A percentile compares a stretch with the other conserved stretches of the same genome.
Conservation (phyloP, 306 rosid species). For the Corylus avellana region DNA sequence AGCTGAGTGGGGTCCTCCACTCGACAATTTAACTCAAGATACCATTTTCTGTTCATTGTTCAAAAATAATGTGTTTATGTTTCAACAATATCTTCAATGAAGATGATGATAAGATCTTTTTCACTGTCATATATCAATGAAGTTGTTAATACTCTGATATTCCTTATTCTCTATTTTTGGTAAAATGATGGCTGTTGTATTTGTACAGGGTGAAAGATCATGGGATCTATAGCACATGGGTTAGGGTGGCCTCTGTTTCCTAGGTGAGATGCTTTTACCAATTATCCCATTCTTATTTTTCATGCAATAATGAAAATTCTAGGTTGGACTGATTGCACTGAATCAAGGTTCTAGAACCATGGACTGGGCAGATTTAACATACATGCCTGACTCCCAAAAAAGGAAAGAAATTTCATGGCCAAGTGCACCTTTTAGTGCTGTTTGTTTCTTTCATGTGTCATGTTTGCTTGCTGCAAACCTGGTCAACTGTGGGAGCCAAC, state of each 20-base stretch:
- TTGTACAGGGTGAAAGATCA: slow-evolving; percentile 66
- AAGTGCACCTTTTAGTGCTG: background rate
- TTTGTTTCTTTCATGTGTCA: background rate
- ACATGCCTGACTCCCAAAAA: background rate
- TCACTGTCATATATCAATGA: background rate
- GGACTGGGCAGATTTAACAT: background rate
- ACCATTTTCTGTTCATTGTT: background rate
- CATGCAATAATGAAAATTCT: background rate
- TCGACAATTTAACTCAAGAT: slow-evolving; percentile 1
- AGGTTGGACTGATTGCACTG: background rate
- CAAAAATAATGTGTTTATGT: background rate
- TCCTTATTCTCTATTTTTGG: slow-evolving; percentile 20
- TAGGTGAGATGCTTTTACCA: slow-evolving; percentile 25
- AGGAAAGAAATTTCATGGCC: background rate
- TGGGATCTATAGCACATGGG: slow-evolving; percentile 69
- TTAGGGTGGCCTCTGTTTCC: slow-evolving; percentile 37
- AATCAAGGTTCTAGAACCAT: background rate
- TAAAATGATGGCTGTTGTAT: background rate
- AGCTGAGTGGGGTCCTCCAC: slow-evolving; percentile 12
- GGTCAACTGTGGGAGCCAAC: background rate
- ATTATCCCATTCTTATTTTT: background rate
- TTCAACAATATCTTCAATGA: background rate
- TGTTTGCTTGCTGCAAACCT: background rate
- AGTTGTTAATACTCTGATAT: background rate
- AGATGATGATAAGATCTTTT: slow-evolving; percentile 6